Percentiles rank a stretch among this genome's conserved stretches.
phyloP scores from a whole-genome alignment of 2,329 filamentous ascomycete genomes.

The Alternaria arbusti region DNA sequence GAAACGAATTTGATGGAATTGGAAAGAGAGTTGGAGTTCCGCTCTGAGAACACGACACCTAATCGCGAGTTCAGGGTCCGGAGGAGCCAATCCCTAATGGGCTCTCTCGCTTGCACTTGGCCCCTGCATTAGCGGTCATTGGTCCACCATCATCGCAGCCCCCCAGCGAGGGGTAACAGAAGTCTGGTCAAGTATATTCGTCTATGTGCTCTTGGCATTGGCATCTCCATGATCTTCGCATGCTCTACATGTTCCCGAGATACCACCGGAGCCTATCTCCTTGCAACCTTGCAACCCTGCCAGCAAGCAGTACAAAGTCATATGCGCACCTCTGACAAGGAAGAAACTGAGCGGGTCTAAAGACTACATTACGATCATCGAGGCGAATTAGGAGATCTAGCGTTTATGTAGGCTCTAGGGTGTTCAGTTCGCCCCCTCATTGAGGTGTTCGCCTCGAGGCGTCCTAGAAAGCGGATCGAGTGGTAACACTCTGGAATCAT shows the following conservation, averaged over 20 bases:
- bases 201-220: constrained; percentile 8
- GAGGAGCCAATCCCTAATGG: constrained; percentile 10
- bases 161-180: constrained; percentile 6
- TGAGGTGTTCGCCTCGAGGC: neutral
- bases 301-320: neutral
- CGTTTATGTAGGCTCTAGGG: neutral
- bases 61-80: constrained; percentile 27
- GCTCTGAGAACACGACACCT: constrained; percentile 30
- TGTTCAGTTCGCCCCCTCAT: neutral
- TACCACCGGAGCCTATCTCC: neutral
- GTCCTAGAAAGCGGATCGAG: neutral
- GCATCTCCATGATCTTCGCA: neutral
- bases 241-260: neutral
- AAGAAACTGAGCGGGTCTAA: neutral
- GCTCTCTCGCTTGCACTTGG: constrained; percentile 14
- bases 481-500: constrained; percentile 11
- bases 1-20: constrained; percentile 23
- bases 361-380: neutral
- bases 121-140: constrained; percentile 15
- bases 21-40: constrained; percentile 25
- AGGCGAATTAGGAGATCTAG: neutral
- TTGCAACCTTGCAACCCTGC: neutral
- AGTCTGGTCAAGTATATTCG: neutral
- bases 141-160: constrained; percentile 8
- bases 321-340: neutral